These are phyloP conservation scores for Umbelopsis sp. DNA, from an alignment of 371 early-diverging fungal genomes.

Conservation along the genomic window DNA sequence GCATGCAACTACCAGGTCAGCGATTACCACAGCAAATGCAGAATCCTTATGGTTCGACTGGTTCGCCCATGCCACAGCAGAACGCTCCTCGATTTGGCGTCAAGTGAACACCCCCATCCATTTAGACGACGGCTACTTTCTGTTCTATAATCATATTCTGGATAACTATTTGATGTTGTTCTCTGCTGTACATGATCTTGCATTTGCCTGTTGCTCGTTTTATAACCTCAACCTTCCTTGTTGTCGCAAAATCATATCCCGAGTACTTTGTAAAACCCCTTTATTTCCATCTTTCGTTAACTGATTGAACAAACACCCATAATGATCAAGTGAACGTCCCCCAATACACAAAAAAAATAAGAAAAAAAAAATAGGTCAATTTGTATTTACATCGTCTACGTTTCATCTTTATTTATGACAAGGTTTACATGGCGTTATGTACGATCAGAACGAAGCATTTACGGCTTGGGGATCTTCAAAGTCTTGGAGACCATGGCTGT, in stretches of 20 bases:
- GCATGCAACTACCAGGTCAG: conserved; percentile 4
- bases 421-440: no score
- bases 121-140: neutral
- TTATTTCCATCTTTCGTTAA: neutral
- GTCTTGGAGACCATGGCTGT: conserved; percentile 32
- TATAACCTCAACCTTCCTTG: neutral
- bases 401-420: neutral
- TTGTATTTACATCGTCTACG: neutral
- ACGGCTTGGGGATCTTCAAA: conserved; percentile 18
- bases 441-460: neutral
- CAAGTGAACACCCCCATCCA: neutral
- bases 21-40: conserved; percentile 3
- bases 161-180: neutral
- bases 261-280: no score
- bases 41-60: conserved; percentile 1
- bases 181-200: neutral
- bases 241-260: neutral
- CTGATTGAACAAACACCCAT: neutral
- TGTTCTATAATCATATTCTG: neutral
- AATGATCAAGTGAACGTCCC: neutral
- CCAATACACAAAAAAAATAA: neutral
- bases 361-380: neutral
- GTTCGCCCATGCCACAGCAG: conserved; percentile 12
- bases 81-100: conserved; percentile 9
- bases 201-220: neutral